Conservation (phyloP, 176 grass and related monocot species). For the Hsuehochloa calcarea region DNA sequence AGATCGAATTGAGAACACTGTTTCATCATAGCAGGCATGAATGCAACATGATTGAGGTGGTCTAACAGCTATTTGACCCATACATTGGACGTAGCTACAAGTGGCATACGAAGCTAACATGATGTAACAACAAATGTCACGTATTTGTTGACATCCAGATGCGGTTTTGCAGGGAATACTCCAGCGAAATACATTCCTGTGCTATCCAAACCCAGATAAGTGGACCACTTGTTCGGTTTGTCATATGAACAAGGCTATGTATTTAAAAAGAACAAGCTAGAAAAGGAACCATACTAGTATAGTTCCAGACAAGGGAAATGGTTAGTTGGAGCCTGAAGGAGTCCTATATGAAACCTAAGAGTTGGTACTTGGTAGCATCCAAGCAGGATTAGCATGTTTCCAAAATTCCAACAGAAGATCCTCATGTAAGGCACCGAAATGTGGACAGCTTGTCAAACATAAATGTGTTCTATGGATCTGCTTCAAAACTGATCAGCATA, state of each 20-base stretch:
- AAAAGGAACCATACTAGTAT: neutral
- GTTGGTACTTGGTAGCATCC: neutral
- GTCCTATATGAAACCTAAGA: neutral
- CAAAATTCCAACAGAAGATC: neutral
- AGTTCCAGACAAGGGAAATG: neutral
- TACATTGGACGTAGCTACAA: neutral
- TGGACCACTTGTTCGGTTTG: neutral
- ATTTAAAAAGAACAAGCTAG: neutral
- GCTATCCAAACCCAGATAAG: neutral
- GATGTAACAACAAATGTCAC: neutral
- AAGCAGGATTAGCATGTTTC: neutral
- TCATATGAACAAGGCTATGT: neutral
- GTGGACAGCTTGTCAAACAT: neutral
- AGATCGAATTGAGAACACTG: neutral
- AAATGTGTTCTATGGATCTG: neutral
- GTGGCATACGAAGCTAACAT: slow-evolving; percentile 6
- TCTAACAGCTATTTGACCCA: slow-evolving; percentile 14
- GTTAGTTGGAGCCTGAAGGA: neutral
- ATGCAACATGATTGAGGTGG: neutral
- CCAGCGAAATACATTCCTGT: neutral
- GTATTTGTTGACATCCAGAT: neutral
- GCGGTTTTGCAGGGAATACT: neutral
- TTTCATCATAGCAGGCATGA: neutral
- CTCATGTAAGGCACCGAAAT: neutral
- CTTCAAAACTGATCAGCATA: neutral